phyloP scores from a whole-genome alignment of 495 filamentous ascomycete genomes.

The Penicillium goetzii region DNA sequence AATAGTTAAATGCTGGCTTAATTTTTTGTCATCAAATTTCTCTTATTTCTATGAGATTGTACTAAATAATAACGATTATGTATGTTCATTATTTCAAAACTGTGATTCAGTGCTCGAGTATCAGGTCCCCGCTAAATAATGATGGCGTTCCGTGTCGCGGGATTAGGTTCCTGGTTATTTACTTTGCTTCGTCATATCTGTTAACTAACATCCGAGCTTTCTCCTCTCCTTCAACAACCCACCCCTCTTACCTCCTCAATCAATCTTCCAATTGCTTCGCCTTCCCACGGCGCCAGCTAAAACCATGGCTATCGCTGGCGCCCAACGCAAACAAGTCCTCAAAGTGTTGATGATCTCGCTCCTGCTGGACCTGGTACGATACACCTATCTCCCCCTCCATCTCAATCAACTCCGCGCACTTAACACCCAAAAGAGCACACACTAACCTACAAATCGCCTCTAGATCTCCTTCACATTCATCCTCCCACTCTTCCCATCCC shows the following conservation, averaged over 20 bases:
- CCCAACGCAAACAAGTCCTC: slow-evolving; percentile 76
- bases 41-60: too few species aligned
- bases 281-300: slow-evolving; percentile 16
- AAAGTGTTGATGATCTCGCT: slow-evolving; percentile 76
- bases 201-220: not conserved
- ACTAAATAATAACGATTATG: too few species aligned
- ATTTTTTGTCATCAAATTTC: too few species aligned
- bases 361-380: slow-evolving; percentile 67
- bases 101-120: too few species aligned
- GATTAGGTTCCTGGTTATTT: slow-evolving; percentile 18
- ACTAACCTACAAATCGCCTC: slow-evolving; percentile 4
- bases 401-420: not conserved
- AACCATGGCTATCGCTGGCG: slow-evolving; percentile 44
- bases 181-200: slow-evolving; percentile 3
- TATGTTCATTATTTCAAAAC: too few species aligned
- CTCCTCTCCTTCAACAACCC: not conserved
- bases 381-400: not conserved
- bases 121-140: too few species aligned
- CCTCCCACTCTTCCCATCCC: slow-evolving; percentile 90
- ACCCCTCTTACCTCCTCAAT: not conserved
- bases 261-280: not conserved
- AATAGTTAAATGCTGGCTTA: too few species aligned
- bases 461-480: slow-evolving; percentile 96
- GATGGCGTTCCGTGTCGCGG: not conserved
- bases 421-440: not conserved